Conservation (phyloP, 306 rosid species). For the Mimosa bimucronata region DNA sequence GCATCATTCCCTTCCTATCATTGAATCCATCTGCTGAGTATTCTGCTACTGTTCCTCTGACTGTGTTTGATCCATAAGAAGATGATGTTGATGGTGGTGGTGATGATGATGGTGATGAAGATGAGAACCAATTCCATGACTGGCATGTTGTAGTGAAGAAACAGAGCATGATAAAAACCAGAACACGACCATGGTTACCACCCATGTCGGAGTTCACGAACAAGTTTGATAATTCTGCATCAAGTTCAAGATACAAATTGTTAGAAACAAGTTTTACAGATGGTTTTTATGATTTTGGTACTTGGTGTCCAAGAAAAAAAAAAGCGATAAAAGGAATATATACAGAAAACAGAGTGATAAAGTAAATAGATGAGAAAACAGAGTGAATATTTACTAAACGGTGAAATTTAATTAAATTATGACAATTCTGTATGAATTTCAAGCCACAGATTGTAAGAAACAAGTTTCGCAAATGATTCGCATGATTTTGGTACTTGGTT, state of each 20-base stretch:
- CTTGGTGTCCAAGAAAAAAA: slow-evolving; percentile 51
- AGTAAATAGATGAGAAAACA: no score
- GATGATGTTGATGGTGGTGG: not conserved
- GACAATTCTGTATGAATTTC: slow-evolving; percentile 34
- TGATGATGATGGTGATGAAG: slow-evolving; percentile 49
- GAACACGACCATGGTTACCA: slow-evolving; percentile 20
- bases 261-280: not conserved
- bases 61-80: slow-evolving; percentile 3
- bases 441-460: not conserved
- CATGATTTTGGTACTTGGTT: slow-evolving; percentile 43
- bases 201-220: slow-evolving; percentile 43
- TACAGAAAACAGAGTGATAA: slow-evolving; percentile 8
- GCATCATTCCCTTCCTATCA: slow-evolving; percentile 55
- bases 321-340: not conserved
- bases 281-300: slow-evolving; percentile 15
- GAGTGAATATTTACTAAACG: no score
- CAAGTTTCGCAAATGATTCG: not conserved
- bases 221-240: slow-evolving; percentile 33
- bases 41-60: slow-evolving; percentile 51
- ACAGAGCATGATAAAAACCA: slow-evolving; percentile 40
- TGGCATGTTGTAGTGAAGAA: slow-evolving; percentile 38
- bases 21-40: slow-evolving; percentile 61
- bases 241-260: slow-evolving; percentile 12
- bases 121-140: slow-evolving; percentile 74
- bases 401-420: no score